phyloP scores from a whole-genome alignment of 78 protist genomes.

The Tieghemostelium lacteum region DNA sequence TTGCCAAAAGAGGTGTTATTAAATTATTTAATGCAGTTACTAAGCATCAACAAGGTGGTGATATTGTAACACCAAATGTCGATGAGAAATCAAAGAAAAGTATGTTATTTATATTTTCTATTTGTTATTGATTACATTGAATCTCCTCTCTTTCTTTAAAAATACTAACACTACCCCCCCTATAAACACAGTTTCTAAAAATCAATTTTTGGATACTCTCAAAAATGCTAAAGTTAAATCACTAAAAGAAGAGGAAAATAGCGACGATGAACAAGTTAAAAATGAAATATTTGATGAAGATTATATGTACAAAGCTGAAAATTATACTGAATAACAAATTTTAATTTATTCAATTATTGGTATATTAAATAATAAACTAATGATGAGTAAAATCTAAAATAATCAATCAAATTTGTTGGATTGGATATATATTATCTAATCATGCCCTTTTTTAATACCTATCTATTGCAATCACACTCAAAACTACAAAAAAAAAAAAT shows the following conservation, averaged over 20 bases:
- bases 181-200: conserved; percentile 24
- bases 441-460: too few species aligned
- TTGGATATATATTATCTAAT: too few species aligned
- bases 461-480: too few species aligned
- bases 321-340: conserved; percentile 10
- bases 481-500: too few species aligned
- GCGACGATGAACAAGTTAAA: neutral
- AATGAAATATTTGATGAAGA: conserved; percentile 52
- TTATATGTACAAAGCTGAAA: conserved; percentile 16
- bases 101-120: neutral
- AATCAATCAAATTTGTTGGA: too few species aligned
- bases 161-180: neutral
- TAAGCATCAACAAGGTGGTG: conserved; percentile 49
- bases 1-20: conserved; percentile 68
- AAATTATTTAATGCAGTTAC: conserved; percentile 69
- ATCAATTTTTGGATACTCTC: conserved; percentile 52
- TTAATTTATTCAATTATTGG: neutral
- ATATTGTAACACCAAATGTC: conserved; percentile 1
- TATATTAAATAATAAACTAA: too few species aligned
- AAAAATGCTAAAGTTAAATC: conserved; percentile 11
- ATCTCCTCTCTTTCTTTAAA: neutral
- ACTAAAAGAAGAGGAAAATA: neutral
- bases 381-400: too few species aligned
- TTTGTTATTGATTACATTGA: neutral
- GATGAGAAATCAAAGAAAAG: conserved; percentile 28